phyloP scores from a whole-genome alignment of 495 filamentous ascomycete genomes.

The Aspergillus sparsus region DNA sequence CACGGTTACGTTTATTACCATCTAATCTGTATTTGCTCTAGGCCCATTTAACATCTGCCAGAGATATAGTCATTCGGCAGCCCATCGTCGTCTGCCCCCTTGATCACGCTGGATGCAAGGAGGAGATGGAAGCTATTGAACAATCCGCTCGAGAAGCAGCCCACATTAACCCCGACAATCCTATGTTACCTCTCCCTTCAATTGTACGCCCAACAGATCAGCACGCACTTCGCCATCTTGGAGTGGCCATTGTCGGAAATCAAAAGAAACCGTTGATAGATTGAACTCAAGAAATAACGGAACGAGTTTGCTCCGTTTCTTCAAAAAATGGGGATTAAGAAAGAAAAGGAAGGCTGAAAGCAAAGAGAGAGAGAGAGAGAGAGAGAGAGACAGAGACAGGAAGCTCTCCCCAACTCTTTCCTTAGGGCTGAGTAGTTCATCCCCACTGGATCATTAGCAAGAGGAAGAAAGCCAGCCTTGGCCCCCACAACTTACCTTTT shows the following conservation, averaged over 20 bases:
- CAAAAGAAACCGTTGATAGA: conserved; percentile 90
- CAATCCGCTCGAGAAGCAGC: conserved; percentile 91
- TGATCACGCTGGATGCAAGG: conserved; percentile 92
- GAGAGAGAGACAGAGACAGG: no score
- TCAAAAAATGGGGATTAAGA: neutral
- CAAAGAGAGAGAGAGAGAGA: no score
- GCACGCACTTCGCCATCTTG: conserved; percentile 73
- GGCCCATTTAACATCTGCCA: conserved; percentile 88
- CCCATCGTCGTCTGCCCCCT: conserved; percentile 95
- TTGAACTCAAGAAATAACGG: conserved; percentile 38
- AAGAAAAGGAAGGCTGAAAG: no score
- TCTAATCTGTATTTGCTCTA: conserved; percentile 35
- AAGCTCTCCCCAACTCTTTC: no score
- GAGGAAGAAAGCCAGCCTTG: no score
- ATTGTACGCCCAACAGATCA: conserved; percentile 79
- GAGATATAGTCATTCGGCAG: conserved; percentile 87
- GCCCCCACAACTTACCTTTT: no score
- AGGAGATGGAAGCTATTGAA: conserved; percentile 97
- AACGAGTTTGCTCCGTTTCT: no score
- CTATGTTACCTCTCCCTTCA: conserved; percentile 76
- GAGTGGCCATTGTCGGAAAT: conserved; percentile 81
- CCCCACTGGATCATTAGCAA: no score
- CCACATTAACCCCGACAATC: conserved; percentile 82
- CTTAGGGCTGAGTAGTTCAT: no score
- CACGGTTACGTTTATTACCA: neutral